Evolutionary conservation across 1,139 yeast species (phyloP), one percentile per base, ranked within the genome.

Genomic region (Yamadazyma kanchanaburiensis): DNA sequence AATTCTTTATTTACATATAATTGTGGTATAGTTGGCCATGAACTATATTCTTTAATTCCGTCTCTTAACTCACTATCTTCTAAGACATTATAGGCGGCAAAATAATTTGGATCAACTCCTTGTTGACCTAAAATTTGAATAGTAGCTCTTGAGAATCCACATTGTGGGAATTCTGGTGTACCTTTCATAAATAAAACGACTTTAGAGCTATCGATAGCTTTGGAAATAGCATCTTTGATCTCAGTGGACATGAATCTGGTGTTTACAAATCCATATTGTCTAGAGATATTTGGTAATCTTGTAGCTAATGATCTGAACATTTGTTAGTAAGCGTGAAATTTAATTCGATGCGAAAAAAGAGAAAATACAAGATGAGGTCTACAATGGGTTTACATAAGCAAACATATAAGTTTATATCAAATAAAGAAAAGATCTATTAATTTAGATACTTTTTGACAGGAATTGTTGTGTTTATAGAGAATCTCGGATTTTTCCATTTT

Each of bases 101-200:
- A 89, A 58, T 91, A 89, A 27, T 67, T 74, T 5, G 98, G 98
- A 58, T 94, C 96, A 19, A 94, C 97, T 34, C 98, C 98, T 55
- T 89, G 95, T 55, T 88, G 94, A 12, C 98, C 97, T 40, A 94
- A 72, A 28, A 88, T 75, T 54, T 87, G 94, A 45, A 94, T 89
- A 12, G 96, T 86, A 31, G 95, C 95, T 51, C 96, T 77, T 5
- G 96, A 88, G 53, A 94, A 94, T 2, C 99, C 98, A 68, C 99
- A 94, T 50, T 88, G 95, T 18, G 99, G 99, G 36, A 85, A 87
- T 51, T 89, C 96, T 2, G 99, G 99, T 1, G 98, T 94, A 8
- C 95, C 95, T 54, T 86, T 86, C 95, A 86, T 86, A 64, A 89
- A 89, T 20, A 94, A 70, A 8, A 94, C 98, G 10, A 91, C 97